Base-by-base conservation (phyloP, 768 basidiomycete species). In the Rhizopogon vesiculosus region DNA sequence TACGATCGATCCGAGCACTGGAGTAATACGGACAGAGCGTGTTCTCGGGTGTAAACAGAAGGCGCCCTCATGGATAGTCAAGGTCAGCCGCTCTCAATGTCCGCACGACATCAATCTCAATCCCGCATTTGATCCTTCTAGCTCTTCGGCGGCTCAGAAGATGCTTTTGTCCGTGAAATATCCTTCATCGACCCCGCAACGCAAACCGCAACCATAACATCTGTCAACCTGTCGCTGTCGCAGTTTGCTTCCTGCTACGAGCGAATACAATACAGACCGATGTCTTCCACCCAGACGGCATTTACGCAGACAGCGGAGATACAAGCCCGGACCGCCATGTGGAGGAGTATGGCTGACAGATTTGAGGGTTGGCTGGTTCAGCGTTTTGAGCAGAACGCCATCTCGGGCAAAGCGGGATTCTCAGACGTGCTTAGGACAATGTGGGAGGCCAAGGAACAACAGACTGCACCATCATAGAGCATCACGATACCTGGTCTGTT, bases 241-340 rank as follows among this genome's bases (percentile, higher is more conserved):
- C 92, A 96, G 73, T 94, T 96, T 64, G 89, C 92, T 59, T 91
- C 88, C 40, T 96, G 92, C 67, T 85, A 90, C 62, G 95, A 98
- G 72, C 84, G 83, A 62, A 94, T 98, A 72, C 85, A 83, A 54
- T 98, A 98, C 68, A 77, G 79, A 1, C 95, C 94, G 1, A 72
- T 78, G n/a, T 78, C 82, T 0, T 64, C 75, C 22, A 73, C 78
- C 46, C 78, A 81, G 45, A 97, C 93, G 8, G 64, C 77, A 29
- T 98, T 98, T 68, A 69, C 76, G 5, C 95, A 97, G 70, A 92
- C 93, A n/a, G 95, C 95, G 2, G 88, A 94, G 72, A 85, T 98
- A 53, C 89, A 93, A 68, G 82, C 91, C 3, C 83, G 91, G 53
- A 81, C 89, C 82, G 76, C 82, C 3, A 74, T 91, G 53, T 93